Percentiles rank a stretch among this genome's conserved stretches.
phyloP scores from a whole-genome alignment of 768 basidiomycete genomes.

The Pleurotus pulmonarius region DNA sequence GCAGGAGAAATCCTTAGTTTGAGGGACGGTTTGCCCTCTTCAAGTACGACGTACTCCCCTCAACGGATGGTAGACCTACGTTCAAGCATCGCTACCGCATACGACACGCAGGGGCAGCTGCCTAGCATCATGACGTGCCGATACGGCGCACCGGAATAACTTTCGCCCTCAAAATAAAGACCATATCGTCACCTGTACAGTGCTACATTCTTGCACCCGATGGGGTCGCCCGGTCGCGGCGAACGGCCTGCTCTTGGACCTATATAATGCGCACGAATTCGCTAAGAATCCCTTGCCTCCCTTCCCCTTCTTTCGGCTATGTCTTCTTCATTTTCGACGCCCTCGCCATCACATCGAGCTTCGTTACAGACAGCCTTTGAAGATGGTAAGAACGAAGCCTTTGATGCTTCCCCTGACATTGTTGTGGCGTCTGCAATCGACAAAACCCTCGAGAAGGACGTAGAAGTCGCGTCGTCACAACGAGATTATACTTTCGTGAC shows the following conservation, averaged over 20 bases:
- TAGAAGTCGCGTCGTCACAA: constrained; percentile 11
- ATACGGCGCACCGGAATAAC: no score
- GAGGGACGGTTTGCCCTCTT: no score
- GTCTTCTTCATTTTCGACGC: background rate
- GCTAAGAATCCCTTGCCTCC: background rate
- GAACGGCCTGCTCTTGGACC: background rate
- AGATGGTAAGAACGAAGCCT: background rate
- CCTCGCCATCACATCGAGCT: background rate
- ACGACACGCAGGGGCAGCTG: no score
- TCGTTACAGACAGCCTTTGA: background rate
- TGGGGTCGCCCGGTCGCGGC: constrained; percentile 2
- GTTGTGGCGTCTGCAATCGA: background rate
- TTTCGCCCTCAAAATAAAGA: no score
- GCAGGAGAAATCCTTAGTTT: no score
- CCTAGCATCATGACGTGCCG: no score
- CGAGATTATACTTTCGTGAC: constrained; percentile 15
- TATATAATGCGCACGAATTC: background rate
- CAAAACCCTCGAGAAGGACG: constrained; percentile 9
- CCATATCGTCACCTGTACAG: no score
- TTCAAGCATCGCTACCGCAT: no score
- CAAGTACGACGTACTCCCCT: no score
- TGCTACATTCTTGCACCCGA: background rate
- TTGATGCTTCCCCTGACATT: background rate
- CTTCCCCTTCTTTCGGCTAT: background rate
- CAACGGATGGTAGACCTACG: no score